phyloP scores from a whole-genome alignment of 176 grass and related monocot species.

The Triticum dicoccoides region DNA sequence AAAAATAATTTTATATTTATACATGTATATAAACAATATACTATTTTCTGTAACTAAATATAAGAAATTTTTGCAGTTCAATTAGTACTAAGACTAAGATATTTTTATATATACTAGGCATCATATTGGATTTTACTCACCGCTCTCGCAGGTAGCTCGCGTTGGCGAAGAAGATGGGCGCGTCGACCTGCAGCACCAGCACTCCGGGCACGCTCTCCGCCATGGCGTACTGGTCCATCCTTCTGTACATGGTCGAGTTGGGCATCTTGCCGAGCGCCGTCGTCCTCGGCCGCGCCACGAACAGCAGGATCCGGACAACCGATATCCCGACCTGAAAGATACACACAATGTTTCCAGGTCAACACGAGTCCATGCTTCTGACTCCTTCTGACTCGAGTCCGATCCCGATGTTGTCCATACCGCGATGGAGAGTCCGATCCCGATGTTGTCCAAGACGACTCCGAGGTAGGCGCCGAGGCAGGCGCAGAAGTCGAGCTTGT shows the following conservation, averaged over 20 bases:
- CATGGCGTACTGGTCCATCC: constrained; percentile 54
- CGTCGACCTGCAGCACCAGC: constrained; percentile 52
- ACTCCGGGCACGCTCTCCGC: constrained; percentile 39
- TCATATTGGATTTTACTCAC: constrained; percentile 19
- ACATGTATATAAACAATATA: background rate
- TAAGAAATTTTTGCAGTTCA: no score
- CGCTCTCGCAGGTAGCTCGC: constrained; percentile 66
- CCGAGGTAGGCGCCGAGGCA: constrained; percentile 52
- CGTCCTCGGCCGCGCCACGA: constrained; percentile 57
- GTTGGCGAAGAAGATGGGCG: constrained; percentile 75
- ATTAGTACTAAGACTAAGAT: background rate
- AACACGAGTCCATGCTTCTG: no score
- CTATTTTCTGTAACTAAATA: no score
- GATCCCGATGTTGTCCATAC: background rate
- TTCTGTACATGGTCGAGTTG: constrained; percentile 42
- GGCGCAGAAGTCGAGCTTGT: constrained; percentile 58
- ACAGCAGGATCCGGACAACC: constrained; percentile 48
- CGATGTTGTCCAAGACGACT: constrained; percentile 46
- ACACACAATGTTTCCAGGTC: no score
- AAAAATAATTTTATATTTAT: background rate
- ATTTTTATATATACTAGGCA: background rate
- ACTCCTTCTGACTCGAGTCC: no score
- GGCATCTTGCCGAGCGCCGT: constrained; percentile 62
- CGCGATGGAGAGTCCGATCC: constrained; percentile 50
- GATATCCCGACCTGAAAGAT: constrained; percentile 46